Evolutionary conservation across 768 basidiomycete genomes (phyloP), one percentile per base, ranked within the genome.

Genomic region (Mycena capillaripes): DNA sequence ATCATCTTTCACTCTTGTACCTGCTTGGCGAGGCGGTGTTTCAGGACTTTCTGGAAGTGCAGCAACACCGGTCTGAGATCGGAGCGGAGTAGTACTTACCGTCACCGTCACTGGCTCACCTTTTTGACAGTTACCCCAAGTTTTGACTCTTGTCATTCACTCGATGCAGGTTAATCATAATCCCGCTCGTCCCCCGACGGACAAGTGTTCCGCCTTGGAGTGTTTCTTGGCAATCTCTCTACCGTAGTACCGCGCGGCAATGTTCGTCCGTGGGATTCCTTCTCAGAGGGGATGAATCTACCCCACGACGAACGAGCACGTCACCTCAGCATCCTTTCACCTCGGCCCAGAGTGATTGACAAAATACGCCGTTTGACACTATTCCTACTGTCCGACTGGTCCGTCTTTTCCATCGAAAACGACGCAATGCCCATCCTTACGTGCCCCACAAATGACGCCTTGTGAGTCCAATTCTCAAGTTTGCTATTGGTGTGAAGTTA

Each of bases 331-430:
- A 50, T 21, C n/a, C 36, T 10, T 44, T 57, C 23, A 38, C 23
- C 32, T 29, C 44, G 11, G 55, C 25, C 34, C 25, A 40, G 34
- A 46, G 44, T 57, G 27, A 53, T 55, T 30, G 50, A 34, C n/a
- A 48, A 29, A 55, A 16, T 2, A 32, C 32, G 38, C n/a, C 29
- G 32, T 66, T 32, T 63, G 53, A 70, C 69, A 17, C 44, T 70
- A 64, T 70, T 14, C 46, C 34, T 48, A 7, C 34, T 9, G 21
- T 63, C 36, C 30, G 48, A 65, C 69, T 70, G 69, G 69, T 23
- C 52, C 27, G 21, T 19, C 36, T 9, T 23, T 12, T 46, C 53
- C 23, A 30, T 46, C 42, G 30, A n/a, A 11, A 17, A n/a, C 19
- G 30, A 40, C 3, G 19, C 30, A 19, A 46, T 19, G 23, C 36